Evolutionary conservation across 805 yeast genomes (phyloP).

Genomic region (Starmerella apicola): DNA sequence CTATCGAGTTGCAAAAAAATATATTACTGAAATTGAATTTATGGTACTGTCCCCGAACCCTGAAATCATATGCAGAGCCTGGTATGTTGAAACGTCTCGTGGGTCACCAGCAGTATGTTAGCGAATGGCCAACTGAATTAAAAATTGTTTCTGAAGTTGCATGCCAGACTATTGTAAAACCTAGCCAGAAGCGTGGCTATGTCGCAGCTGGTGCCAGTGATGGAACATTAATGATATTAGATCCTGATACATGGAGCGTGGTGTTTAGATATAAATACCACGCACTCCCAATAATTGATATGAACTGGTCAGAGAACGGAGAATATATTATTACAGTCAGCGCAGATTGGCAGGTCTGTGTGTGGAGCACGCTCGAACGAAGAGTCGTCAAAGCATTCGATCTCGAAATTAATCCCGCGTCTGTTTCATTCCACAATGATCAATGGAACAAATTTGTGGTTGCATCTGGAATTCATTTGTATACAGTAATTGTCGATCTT

Average conservation of each 20-base stretch:
- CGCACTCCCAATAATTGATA: constrained; percentile 2
- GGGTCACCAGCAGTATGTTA: constrained; percentile 12
- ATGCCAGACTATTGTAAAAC: constrained; percentile 4
- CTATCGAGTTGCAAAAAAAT: neutral
- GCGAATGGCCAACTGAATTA: constrained; percentile 15
- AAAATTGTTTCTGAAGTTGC: constrained; percentile 10
- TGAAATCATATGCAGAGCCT: neutral
- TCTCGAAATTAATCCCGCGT: constrained; percentile 8
- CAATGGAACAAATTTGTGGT: neutral
- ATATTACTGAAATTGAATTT: neutral
- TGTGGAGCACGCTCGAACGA: constrained; percentile 8
- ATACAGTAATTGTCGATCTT: too few relatives aligned
- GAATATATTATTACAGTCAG: constrained; percentile 10
- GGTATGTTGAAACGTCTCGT: constrained; percentile 13
- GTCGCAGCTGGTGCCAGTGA: constrained; percentile 10
- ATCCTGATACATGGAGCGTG: constrained; percentile 11
- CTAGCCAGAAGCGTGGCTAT: constrained; percentile 12
- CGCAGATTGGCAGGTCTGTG: constrained; percentile 13
- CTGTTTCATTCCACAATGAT: constrained; percentile 5
- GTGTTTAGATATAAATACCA: constrained; percentile 8
- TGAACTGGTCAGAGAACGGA: constrained; percentile 14
- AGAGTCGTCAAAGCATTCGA: neutral
- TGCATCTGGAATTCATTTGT: too few relatives aligned
- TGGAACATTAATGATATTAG: constrained; percentile 14
- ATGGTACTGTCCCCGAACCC: neutral